Evolutionary conservation across 257 asterid species (phyloP).

Genomic region (Dorcoceras hygrometricum): DNA sequence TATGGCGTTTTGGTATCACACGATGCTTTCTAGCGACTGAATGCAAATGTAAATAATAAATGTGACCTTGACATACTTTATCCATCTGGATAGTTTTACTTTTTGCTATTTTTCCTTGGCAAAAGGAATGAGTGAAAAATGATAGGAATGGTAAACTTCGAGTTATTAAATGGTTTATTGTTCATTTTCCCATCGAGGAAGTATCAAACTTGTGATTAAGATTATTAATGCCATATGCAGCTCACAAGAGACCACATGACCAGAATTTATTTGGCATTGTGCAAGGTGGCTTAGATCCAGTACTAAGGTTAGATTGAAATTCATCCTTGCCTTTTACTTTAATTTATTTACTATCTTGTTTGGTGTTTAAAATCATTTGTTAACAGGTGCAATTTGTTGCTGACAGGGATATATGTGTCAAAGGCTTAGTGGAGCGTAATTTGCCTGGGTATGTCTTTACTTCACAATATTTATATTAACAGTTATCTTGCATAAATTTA

Average conservation of each 20-base stretch:
- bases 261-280: constrained; percentile 98
- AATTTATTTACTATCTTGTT: neutral
- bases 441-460: constrained; percentile 79
- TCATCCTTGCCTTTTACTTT: constrained; percentile 5
- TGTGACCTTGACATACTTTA: neutral
- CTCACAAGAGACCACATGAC: constrained; percentile 87
- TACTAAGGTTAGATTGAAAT: constrained; percentile 55
- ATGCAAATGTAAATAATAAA: neutral
- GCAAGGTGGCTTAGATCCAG: constrained; percentile 99
- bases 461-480: neutral
- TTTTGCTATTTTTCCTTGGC: constrained; percentile 7
- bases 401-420: constrained; percentile 90
- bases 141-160: neutral
- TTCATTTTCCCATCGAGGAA: constrained; percentile 18
- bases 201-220: neutral
- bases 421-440: constrained; percentile 84
- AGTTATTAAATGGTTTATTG: constrained; percentile 12
- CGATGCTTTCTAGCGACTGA: constrained; percentile 9
- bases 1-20: constrained; percentile 5
- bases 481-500: neutral
- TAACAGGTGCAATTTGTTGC: constrained; percentile 25
- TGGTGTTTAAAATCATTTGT: constrained; percentile 7
- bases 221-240: constrained; percentile 43
- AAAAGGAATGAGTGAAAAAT: neutral
- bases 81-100: constrained; percentile 10